Evolutionary conservation across 2,329 filamentous ascomycete species (phyloP).

Genomic region (Alternaria atra): DNA sequence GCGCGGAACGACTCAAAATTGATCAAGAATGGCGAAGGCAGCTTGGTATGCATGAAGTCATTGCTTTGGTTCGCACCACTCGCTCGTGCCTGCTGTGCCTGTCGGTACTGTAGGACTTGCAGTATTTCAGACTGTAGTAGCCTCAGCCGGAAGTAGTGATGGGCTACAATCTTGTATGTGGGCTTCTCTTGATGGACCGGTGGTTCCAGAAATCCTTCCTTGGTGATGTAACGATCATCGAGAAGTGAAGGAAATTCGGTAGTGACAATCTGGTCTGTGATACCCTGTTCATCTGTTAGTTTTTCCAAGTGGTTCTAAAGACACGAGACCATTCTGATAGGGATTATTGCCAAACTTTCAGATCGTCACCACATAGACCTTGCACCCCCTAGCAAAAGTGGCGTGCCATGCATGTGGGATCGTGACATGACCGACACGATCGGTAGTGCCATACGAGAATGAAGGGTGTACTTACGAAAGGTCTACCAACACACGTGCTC

Average conservation of each 20-base stretch:
- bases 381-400: not conserved
- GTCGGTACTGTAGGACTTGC: slow-evolving; percentile 91
- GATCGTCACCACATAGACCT: not conserved
- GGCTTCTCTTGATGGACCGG: slow-evolving; percentile 67
- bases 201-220: slow-evolving; percentile 73
- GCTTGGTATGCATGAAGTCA: slow-evolving; percentile 77
- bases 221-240: slow-evolving; percentile 88
- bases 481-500: slow-evolving; percentile 89
- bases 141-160: slow-evolving; percentile 90
- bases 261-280: slow-evolving; percentile 95
- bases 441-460: not conserved
- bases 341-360: not conserved
- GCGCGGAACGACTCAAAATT: slow-evolving; percentile 85
- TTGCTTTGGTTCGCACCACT: slow-evolving; percentile 71
- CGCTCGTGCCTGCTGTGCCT: slow-evolving; percentile 79
- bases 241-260: slow-evolving; percentile 91
- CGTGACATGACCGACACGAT: not conserved
- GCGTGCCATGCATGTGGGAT: not conserved
- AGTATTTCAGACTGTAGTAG: slow-evolving; percentile 93
- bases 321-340: not conserved
- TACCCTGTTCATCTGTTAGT: slow-evolving; percentile 56
- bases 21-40: slow-evolving; percentile 85
- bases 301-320: not conserved
- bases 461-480: slow-evolving; percentile 66
- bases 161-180: slow-evolving; percentile 88